Percentiles rank a stretch among this genome's conserved stretches.
Evolutionary conservation across 768 basidiomycete species (phyloP).

Genomic region (Suillus variegatus): DNA sequence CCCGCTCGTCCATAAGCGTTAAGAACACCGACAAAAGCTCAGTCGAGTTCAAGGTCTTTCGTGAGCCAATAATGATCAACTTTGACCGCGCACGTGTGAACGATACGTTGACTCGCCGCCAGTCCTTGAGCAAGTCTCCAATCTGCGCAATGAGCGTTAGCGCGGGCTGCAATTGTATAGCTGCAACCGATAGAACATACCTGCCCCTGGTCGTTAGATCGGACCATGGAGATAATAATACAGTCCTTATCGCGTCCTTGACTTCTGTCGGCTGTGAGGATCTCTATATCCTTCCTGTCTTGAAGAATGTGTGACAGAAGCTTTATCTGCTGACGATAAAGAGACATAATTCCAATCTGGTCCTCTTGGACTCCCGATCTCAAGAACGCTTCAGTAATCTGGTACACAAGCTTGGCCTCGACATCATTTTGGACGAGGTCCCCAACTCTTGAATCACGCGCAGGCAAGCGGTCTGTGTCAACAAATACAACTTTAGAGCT

Average conservation of each 20-base stretch:
- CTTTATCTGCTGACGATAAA: conserved; percentile 97
- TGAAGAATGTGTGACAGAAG: conserved; percentile 69
- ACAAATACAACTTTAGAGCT: conserved; percentile 91
- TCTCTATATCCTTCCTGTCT: conserved; percentile 63
- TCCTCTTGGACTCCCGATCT: conserved; percentile 61
- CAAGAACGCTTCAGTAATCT: conserved; percentile 69
- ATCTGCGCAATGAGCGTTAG: conserved; percentile 47
- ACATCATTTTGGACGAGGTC: conserved; percentile 88
- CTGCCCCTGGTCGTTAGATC: conserved; percentile 76
- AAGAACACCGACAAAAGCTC: conserved; percentile 76
- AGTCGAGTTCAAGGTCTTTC: conserved; percentile 66
- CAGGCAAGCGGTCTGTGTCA: conserved; percentile 86
- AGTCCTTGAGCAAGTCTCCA: conserved; percentile 92
- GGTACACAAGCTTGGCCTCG: conserved; percentile 70
- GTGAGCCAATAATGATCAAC: conserved; percentile 88
- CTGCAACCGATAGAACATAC: conserved; percentile 44
- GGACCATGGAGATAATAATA: conserved; percentile 89
- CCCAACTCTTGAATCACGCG: conserved; percentile 77
- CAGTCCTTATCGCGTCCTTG: conserved; percentile 97
- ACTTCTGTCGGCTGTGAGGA: conserved; percentile 89
- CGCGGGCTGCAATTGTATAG: too few relatives aligned
- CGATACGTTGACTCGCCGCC: conserved; percentile 95
- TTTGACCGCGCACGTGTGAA: conserved; percentile 93
- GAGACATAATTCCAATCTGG: conserved; percentile 86
- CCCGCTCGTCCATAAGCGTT: conserved; percentile 63